Evolutionary conservation across 2,329 filamentous ascomycete genomes (phyloP), one percentile per base, ranked within the genome.

Genomic region (Trichoderma pleuroti): DNA sequence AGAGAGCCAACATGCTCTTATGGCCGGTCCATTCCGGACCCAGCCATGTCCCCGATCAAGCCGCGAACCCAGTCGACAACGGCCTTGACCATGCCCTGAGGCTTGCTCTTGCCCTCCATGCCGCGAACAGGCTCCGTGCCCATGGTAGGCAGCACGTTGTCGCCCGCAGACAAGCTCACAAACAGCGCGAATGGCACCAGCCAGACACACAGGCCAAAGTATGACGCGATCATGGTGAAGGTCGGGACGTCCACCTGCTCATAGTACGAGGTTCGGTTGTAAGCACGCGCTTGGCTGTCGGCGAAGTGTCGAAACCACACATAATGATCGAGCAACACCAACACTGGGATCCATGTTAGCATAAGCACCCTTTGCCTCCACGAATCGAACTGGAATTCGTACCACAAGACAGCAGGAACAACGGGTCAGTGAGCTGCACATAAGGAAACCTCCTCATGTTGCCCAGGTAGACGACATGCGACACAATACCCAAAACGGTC

Each of bases 171-270:
- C 54, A 99, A 82, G 76, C 93, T 97, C 64, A 99, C 95, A 78
- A 99, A 99, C 16, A 99, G 86, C 18, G 94, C 90, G 78, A 99
- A 99, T 0, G 96, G 96, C 0, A 98, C 93, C 1, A 99, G 86
- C 96, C 96, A 99, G 0, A 99, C 94, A 76, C 94, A 97, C 2
- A 99, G 85, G 0, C 96, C 96, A 78, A 99, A 99, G 82, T 96
- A 99, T 0, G 93, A 95, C 0, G 96, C 94, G 57, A 98, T 96
- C 83, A 98, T 93, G 21, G 93, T 94, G 80, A 99, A 99, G 46
- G 88, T 91, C 0, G 96, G 96, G 57, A 93, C 79, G 66, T 89
- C 82, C 69, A 85, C 83, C 71, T 85, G 84, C 74, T 93, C 88
- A 78, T 92, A 91, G 78, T 88, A 86, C 68, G 88, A 87, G 4